Base-by-base conservation (phyloP, 768 basidiomycete genomes). In the Lentinus tigrinus region DNA sequence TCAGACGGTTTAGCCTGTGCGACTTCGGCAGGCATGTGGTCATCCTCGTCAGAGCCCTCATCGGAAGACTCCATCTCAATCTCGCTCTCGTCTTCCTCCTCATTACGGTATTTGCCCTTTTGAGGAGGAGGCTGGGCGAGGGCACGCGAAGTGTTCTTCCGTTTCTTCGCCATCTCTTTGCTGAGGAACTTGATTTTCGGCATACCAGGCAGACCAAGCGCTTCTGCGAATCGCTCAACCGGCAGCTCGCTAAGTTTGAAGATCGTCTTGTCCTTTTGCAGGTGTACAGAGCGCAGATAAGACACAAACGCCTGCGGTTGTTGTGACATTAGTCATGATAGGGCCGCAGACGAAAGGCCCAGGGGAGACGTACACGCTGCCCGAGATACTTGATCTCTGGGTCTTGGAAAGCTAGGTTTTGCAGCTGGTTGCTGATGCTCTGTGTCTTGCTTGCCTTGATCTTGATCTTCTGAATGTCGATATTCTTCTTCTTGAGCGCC, bases 311-410 rank as follows among this genome's bases (percentile, higher is more conserved):
- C 92, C 94, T 98, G 68, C 8, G 17, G 43, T 27, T 28, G 7
- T 40, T 13, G 38, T 23, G 43, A 8, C 17, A 54, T 55, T 38
- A 59, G 49, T n/a, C 24, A 4, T 39, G 42, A 14, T 54, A 21
- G 23, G 17, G 1, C 17, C n/a, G 1, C 2, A 37, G 17, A 2
- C 14, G 5, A 14, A 36, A 58, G 21, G n/a, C n/a, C n/a, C n/a
- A n/a, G n/a, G n/a, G n/a, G 39, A 40, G 19, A 80, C 87, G 57
- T 65, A 95, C 95, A 54, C 93, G 77, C 71, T 98, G 96, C 10
- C 89, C 97, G 10, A 99, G 83, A 71, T 98, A 97, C 70, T 98
- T 99, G 74, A 98, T 87, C 72, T 99, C 95, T 0, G 95, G 92
- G 57, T 95, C 94, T 74, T 94, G 87, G 75, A 98, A 99, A 0